These are phyloP conservation scores for Zymoseptoria tritici DNA, from an alignment of 2,329 filamentous ascomycete genomes.

Conservation along the genomic window DNA sequence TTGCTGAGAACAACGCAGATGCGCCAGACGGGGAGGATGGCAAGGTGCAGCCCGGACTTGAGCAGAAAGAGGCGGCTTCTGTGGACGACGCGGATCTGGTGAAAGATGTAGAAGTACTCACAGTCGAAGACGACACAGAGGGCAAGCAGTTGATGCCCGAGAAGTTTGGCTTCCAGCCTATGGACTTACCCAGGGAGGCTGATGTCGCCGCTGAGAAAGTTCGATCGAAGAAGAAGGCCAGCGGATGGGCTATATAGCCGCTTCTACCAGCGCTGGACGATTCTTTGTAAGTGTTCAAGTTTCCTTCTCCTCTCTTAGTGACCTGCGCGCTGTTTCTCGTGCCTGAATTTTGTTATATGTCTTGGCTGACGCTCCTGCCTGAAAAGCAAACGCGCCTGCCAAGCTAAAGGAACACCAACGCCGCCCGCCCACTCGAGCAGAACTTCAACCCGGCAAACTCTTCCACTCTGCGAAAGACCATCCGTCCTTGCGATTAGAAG, in stretches of 20 bases:
- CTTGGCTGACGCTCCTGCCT: neutral
- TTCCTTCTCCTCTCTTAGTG: neutral
- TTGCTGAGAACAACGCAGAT: slow-evolving; percentile 11
- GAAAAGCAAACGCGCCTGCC: neutral
- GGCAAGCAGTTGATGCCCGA: slow-evolving; percentile 7
- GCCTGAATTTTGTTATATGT: neutral
- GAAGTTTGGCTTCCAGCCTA: slow-evolving; percentile 17
- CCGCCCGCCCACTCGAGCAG: neutral
- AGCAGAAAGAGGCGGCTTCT: slow-evolving; percentile 10
- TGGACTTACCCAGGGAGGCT: slow-evolving; percentile 24
- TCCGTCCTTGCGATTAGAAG: neutral
- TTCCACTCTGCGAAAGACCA: neutral
- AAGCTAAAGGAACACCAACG: neutral
- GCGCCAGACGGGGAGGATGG: slow-evolving; percentile 3
- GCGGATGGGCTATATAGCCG: slow-evolving; percentile 31
- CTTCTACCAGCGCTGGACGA: neutral
- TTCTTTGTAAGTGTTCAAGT: neutral
- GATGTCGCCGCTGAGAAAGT: slow-evolving; percentile 25
- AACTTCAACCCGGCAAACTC: neutral
- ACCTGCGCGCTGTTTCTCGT: neutral
- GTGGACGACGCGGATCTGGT: slow-evolving; percentile 19
- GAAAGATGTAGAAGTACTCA: slow-evolving; percentile 18
- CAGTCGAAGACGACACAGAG: slow-evolving; percentile 14
- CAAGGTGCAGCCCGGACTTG: slow-evolving; percentile 6
- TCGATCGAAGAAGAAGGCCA: slow-evolving; percentile 30